phyloP scores from a whole-genome alignment of 345 rosid species.

The Boechera retrofracta region DNA sequence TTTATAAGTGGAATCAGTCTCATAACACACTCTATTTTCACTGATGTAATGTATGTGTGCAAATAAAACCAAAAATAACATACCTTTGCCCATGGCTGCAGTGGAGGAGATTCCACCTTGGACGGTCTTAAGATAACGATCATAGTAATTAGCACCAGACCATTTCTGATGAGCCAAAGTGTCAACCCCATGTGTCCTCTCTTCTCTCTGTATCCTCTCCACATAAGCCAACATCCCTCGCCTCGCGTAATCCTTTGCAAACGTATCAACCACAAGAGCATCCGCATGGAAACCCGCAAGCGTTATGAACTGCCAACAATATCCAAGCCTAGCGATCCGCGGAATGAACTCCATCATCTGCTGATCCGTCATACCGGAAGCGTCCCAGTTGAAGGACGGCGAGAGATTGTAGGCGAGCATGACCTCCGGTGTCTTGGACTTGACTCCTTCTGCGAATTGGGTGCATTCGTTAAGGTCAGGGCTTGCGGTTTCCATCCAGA shows the following conservation, averaged over 20 bases:
- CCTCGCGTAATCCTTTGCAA: slow-evolving; percentile 77
- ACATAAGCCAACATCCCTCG: slow-evolving; percentile 96
- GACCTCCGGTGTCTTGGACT: slow-evolving; percentile 63
- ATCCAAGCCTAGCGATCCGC: slow-evolving; percentile 75
- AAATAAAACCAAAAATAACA: slow-evolving; percentile 9
- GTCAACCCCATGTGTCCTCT: slow-evolving; percentile 89
- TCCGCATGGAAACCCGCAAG: slow-evolving; percentile 94
- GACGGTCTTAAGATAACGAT: slow-evolving; percentile 82
- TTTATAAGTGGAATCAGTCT: background rate
- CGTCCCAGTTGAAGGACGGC: slow-evolving; percentile 97
- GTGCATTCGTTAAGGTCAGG: slow-evolving; percentile 86
- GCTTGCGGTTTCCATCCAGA: slow-evolving; percentile 96
- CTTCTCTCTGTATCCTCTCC: slow-evolving; percentile 97
- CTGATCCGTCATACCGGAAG: slow-evolving; percentile 83
- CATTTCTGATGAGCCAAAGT: slow-evolving; percentile 98
- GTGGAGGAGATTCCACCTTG: slow-evolving; percentile 98
- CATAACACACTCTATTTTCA: background rate
- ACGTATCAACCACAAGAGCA: slow-evolving; percentile 82
- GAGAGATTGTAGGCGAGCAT: slow-evolving; percentile 97
- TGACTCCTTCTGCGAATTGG: slow-evolving; percentile 74
- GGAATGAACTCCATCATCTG: slow-evolving; percentile 94
- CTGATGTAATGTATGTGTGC: background rate
- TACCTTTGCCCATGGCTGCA: slow-evolving; percentile 99
- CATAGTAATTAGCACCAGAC: slow-evolving; percentile 96
- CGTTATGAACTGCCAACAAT: slow-evolving; percentile 96